Percentiles rank a stretch among this genome's conserved stretches.
These are phyloP conservation scores for Scheffersomyces quercinus DNA, from an alignment of 1,139 yeast genomes.

Conservation along the genomic window DNA sequence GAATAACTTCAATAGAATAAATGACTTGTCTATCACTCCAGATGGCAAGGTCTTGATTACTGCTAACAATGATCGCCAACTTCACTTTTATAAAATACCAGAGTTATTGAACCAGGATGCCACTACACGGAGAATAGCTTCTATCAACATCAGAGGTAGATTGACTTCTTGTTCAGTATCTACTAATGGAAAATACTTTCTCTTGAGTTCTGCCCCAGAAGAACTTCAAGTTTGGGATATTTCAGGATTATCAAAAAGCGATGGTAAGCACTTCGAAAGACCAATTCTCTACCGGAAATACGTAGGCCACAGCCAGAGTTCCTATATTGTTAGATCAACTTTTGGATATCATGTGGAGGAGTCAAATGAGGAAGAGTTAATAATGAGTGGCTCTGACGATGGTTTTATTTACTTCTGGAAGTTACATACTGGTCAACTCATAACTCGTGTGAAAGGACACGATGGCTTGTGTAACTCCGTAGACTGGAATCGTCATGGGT, in stretches of 20 bases:
- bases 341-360: slow-evolving; percentile 56
- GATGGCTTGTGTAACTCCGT: slow-evolving; percentile 69
- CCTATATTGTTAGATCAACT: slow-evolving; percentile 72
- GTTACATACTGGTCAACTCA: slow-evolving; percentile 66
- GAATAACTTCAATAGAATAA: slow-evolving; percentile 50
- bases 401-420: slow-evolving; percentile 83
- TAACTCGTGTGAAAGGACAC: slow-evolving; percentile 65
- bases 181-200: slow-evolving; percentile 46
- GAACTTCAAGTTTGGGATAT: slow-evolving; percentile 81
- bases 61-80: slow-evolving; percentile 59
- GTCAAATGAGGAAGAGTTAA: slow-evolving; percentile 60
- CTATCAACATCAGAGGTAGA: slow-evolving; percentile 36
- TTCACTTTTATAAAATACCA: slow-evolving; percentile 53
- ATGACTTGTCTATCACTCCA: slow-evolving; percentile 63
- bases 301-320: slow-evolving; percentile 70
- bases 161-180: slow-evolving; percentile 45
- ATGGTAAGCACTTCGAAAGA: slow-evolving; percentile 14
- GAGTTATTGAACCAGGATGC: slow-evolving; percentile 34
- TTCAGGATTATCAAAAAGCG: slow-evolving; percentile 13
- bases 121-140: slow-evolving; percentile 35
- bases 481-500: slow-evolving; percentile 59
- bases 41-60: slow-evolving; percentile 65
- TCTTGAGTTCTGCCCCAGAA: slow-evolving; percentile 72
- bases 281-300: slow-evolving; percentile 57
- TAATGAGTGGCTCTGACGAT: slow-evolving; percentile 83